Conservation (phyloP, 306 rosid species). For the Leucaena leucocephala region DNA sequence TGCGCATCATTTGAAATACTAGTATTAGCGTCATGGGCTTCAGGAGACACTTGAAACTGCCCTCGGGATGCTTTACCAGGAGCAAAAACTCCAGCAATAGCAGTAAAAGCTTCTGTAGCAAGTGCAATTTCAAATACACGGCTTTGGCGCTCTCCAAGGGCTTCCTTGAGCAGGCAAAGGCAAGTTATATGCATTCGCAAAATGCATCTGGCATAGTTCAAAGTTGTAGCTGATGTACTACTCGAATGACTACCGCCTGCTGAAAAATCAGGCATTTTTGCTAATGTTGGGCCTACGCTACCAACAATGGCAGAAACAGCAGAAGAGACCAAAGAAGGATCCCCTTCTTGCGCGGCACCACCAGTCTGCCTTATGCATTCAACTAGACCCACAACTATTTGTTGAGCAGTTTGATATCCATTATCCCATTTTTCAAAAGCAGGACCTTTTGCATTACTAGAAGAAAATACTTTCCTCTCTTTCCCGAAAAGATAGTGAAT, state of each 20-base stretch:
- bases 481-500: slow-evolving; percentile 63
- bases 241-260: slow-evolving; percentile 56
- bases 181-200: slow-evolving; percentile 77
- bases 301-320: slow-evolving; percentile 87
- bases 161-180: slow-evolving; percentile 86
- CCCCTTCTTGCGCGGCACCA: slow-evolving; percentile 99
- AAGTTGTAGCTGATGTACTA: slow-evolving; percentile 55
- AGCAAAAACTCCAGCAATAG: slow-evolving; percentile 71
- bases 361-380: slow-evolving; percentile 95
- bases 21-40: slow-evolving; percentile 63
- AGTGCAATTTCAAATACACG: slow-evolving; percentile 95
- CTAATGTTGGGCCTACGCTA: slow-evolving; percentile 66
- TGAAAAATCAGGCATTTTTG: slow-evolving; percentile 65
- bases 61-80: slow-evolving; percentile 77
- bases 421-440: slow-evolving; percentile 78
- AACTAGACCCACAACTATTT: slow-evolving; percentile 68
- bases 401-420: slow-evolving; percentile 82
- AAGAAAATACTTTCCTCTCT: slow-evolving; percentile 69
- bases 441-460: slow-evolving; percentile 61
- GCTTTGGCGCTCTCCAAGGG: slow-evolving; percentile 91
- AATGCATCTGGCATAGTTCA: slow-evolving; percentile 70
- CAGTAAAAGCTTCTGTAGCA: slow-evolving; percentile 80
- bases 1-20: slow-evolving; percentile 53
- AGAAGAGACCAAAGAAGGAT: slow-evolving; percentile 89
- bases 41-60: slow-evolving; percentile 75